Percentiles rank a stretch among this genome's conserved stretches.
These are phyloP conservation scores for Salvia sclarea DNA, from an alignment of 305 asterid species.

Conservation along the genomic window DNA sequence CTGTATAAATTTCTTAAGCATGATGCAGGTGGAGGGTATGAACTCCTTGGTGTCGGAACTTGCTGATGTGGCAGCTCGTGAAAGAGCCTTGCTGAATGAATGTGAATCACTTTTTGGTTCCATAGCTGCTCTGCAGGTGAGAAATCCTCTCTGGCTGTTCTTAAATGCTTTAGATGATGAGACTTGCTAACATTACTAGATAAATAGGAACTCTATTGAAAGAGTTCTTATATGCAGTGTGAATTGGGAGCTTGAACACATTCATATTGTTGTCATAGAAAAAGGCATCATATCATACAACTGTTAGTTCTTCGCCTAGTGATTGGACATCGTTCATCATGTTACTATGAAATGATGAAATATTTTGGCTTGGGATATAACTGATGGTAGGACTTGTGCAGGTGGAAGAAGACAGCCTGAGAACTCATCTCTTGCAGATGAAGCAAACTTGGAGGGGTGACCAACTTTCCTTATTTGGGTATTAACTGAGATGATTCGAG, in stretches of 20 bases:
- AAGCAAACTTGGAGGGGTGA: slow-evolving; percentile 49
- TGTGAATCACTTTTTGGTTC: slow-evolving; percentile 65
- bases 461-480: slow-evolving; percentile 34
- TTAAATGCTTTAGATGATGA: no score
- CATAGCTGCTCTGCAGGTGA: slow-evolving; percentile 73
- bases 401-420: slow-evolving; percentile 80
- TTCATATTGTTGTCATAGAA: neutral
- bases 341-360: neutral
- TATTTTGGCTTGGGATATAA: neutral
- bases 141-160: neutral
- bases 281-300: neutral
- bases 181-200: no score
- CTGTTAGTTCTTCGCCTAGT: neutral
- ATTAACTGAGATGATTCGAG: slow-evolving; percentile 9
- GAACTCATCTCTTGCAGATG: slow-evolving; percentile 68
- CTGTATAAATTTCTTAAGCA: slow-evolving; percentile 10
- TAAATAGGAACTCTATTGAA: neutral
- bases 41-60: slow-evolving; percentile 65
- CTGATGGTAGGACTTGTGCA: slow-evolving; percentile 38
- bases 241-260: neutral
- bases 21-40: slow-evolving; percentile 65
- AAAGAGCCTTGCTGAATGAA: slow-evolving; percentile 82
- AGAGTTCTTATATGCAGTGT: neutral
- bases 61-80: slow-evolving; percentile 74
- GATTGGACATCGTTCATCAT: neutral